phyloP scores from a whole-genome alignment of 2,329 filamentous ascomycete species.

The Grosmannia clavigera region DNA sequence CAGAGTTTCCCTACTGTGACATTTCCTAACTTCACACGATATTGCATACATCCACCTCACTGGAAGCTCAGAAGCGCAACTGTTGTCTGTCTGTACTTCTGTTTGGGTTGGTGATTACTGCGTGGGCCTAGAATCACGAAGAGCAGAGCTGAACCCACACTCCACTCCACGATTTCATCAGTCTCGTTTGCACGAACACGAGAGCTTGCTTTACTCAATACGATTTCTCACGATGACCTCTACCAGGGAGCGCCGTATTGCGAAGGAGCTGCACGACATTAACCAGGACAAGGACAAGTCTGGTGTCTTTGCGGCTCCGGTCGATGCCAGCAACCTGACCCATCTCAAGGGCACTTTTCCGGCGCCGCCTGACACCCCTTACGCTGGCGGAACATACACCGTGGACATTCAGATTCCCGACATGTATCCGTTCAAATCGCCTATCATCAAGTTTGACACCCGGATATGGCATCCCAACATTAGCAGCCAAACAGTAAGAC shows the following conservation, averaged over 20 bases:
- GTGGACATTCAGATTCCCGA: slow-evolving; percentile 80
- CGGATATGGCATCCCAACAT: slow-evolving; percentile 97
- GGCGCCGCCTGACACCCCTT: slow-evolving; percentile 85
- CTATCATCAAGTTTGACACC: slow-evolving; percentile 81
- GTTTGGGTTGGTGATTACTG: background rate
- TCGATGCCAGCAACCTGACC: slow-evolving; percentile 58
- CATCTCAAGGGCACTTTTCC: slow-evolving; percentile 74
- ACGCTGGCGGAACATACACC: slow-evolving; percentile 70
- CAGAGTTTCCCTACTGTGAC: background rate
- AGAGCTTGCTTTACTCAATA: background rate
- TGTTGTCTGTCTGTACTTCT: background rate
- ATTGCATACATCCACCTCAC: background rate
- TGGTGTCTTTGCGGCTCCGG: slow-evolving; percentile 57
- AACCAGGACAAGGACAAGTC: slow-evolving; percentile 58
- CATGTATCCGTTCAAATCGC: slow-evolving; percentile 88
- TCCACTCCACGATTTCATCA: background rate
- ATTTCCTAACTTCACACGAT: background rate
- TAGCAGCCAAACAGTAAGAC: slow-evolving; percentile 74
- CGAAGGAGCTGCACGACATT: slow-evolving; percentile 69
- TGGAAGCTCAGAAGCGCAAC: background rate
- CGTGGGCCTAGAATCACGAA: background rate
- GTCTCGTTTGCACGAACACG: background rate
- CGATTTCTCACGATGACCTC: slow-evolving; percentile 27
- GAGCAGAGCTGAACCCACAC: background rate
- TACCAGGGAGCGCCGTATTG: slow-evolving; percentile 46